Evolutionary conservation across 75 land plant genomes (phyloP).

Genomic region (Adiantum capillusveneris): DNA sequence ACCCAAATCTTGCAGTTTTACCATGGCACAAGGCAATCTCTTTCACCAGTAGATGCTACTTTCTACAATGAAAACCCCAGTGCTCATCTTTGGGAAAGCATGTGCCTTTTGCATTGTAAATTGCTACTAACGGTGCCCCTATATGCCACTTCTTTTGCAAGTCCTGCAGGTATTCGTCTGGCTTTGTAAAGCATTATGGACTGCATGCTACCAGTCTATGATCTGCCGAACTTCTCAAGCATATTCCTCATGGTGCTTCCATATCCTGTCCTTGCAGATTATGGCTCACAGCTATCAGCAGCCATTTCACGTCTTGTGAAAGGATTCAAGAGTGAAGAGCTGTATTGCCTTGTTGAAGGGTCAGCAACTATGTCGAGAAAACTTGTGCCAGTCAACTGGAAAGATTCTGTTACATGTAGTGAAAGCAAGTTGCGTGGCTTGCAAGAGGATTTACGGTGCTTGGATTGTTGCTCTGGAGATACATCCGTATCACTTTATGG

Average conservation of each 20-base stretch:
- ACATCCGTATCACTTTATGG: too few relatives aligned
- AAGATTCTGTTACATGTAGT: not conserved
- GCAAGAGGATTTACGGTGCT: too few relatives aligned
- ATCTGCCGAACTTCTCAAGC: too few relatives aligned
- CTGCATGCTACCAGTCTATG: too few relatives aligned
- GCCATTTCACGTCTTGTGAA: not conserved
- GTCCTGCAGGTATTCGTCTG: too few relatives aligned
- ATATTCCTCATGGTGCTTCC: too few relatives aligned
- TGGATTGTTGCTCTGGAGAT: too few relatives aligned
- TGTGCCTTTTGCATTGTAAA: conserved; percentile 31
- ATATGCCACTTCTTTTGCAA: conserved; percentile 12
- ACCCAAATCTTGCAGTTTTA: conserved; percentile 10
- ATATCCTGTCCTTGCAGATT: too few relatives aligned
- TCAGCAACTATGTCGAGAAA: not conserved
- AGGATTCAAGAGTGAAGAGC: not conserved
- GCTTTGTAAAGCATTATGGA: too few relatives aligned
- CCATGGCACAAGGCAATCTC: not conserved
- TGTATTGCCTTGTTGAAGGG: not conserved
- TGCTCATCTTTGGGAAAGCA: conserved; percentile 30
- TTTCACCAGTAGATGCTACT: not conserved
- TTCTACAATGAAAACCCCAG: conserved; percentile 20
- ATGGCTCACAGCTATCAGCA: too few relatives aligned
- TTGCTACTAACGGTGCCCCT: conserved; percentile 34
- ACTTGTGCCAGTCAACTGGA: not conserved
- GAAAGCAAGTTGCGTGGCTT: too few relatives aligned